Base-by-base conservation (phyloP, 2,329 filamentous ascomycete genomes). In the Colletotrichum paranaense region DNA sequence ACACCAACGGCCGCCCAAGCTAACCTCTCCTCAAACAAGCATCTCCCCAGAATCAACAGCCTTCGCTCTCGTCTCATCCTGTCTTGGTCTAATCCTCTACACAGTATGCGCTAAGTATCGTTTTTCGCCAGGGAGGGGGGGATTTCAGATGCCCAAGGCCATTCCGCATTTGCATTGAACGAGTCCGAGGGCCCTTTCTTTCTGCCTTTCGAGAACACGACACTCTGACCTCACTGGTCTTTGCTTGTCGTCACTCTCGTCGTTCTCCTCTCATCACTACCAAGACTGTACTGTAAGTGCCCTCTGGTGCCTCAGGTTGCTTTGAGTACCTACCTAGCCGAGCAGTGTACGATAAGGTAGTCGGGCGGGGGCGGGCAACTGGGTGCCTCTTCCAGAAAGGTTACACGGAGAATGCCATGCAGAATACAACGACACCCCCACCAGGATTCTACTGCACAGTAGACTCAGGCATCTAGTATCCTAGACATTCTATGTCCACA, bases 131-230 rank as follows among this genome's bases (percentile, higher is more conserved):
- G 64, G 30, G 3, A 19, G 28, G 28, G 62, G 62, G 63, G 35
- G 14, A 16, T 65, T 62, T 58, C 32, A 59, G 49, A 53, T 57
- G 52, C 8, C 22, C 14, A 64, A 16, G 42, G 14, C 58, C 52
- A 72, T 69, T 63, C 28, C 62, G 55, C 70, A 70, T 64, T 63
- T 63, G 62, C 62, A 64, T 64, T 64, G 30, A 28, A 14, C 30
- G 22, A 42, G 38, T 68, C 53, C 53, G 65, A 63, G 52, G 38
- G 69, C 49, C 62, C 57, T 52, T 49, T 32, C 64, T 58, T 42
- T 30, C 57, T 56, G 32, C 42, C 46, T 55, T 62, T 67, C 64
- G 26, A 30, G 22, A 68, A 68, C 52, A 68, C 52, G 52, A 59
- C 58, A 68, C 24, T 58, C 59, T 59, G 52, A 35, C 66, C 60